Evolutionary conservation across 1,284 basidiomycete genomes (phyloP), one percentile per base, ranked within the genome.

Genomic region (Microbotryum saponariae): DNA sequence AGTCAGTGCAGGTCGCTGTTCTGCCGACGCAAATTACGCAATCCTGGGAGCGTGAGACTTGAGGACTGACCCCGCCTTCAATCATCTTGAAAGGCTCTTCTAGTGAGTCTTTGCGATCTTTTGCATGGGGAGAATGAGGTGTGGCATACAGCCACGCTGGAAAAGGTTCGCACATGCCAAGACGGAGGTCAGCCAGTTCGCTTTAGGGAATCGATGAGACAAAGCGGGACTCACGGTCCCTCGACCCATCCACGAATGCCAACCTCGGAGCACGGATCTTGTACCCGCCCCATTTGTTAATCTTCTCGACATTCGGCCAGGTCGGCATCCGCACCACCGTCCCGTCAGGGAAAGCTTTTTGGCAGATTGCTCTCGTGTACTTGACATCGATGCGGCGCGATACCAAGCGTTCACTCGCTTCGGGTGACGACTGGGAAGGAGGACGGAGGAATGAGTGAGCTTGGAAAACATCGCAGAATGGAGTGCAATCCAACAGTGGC

Each of bases 31-130:
- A 53, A 5, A 31, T 8, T 27, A n/a, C 44, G 16, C 10, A 2
- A 29, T 31, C 29, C 29, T 60, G 49, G 49, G 45, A 46, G n/a
- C 12, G 37, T 18, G 3, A 27, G 12, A 49, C 23, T 33, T 44
- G 7, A 44, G 25, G 20, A 78, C 83, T 48, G 69, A 89, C 88
- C n/a, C 60, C 60, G 21, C 62, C 80, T n/a, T 85, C 85, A 63
- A 97, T 97, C 56, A 94, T 71, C 74, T 92, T 91, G 77, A 92
- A 90, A 0, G 93, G 93, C 55, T 82, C 79, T 21, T 83, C 70
- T 16, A 85, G 75, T 0, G 89, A 89, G 75, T 91, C 89, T 49
- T 80, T 74, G 42, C 92, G 79, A 51, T 81, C 78, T 7, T 79
- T 76, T 16, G 63, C 73, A 51, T 70, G 62, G 54, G 85, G 82